Base-by-base conservation (phyloP, 257 asterid genomes). In the Plectranthus barbatus region DNA sequence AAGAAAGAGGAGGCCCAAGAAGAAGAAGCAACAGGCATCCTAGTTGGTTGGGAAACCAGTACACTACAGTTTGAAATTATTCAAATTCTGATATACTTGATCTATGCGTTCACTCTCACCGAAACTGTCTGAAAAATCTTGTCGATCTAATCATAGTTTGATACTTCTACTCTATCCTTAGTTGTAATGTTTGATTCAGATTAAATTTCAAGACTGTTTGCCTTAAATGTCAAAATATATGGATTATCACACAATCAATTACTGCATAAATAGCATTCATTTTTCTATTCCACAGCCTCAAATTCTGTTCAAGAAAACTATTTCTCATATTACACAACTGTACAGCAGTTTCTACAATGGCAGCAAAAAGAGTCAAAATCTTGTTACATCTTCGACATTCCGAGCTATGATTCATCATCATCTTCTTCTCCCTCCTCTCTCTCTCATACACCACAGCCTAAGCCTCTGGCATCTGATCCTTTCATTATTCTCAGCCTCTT, bases 1-100 rank as follows among this genome's bases (percentile, higher is more conserved):
- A 60, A 76, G 99, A 64, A 93, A 93, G 79, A 82, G 97, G 78
- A 82, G 99, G 74, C 95, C 95, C 0, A 93, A 93, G 95, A 93
- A 93, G 94, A 93, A 90, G 68, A 93, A 78, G 81, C 85, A 88
- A 69, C 80, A 84, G 80, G 74, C 76, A 47, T 50, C 55, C 6
- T 65, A 61, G 50, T 42, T 0, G 41, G 44, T 5, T 26, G 31
- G n/a, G 21, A 13, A 52, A n/a, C 49, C n/a, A 55, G 9, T 52
- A 21, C 50, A 26, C 18, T 37, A 7, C 13, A 45, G 33, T 36
- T n/a, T 37, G 45, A 24, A 36, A 46, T 20, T 20, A 45, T 20
- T 56, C n/a, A 9, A 52, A 31, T 29, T 20, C 26, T 4, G n/a
- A n/a, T 0, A 14, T 60, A 50, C 14, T 13, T 46, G 20, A 46